phyloP scores from a whole-genome alignment of 345 rosid species.

The Hibiscus mutabilis region DNA sequence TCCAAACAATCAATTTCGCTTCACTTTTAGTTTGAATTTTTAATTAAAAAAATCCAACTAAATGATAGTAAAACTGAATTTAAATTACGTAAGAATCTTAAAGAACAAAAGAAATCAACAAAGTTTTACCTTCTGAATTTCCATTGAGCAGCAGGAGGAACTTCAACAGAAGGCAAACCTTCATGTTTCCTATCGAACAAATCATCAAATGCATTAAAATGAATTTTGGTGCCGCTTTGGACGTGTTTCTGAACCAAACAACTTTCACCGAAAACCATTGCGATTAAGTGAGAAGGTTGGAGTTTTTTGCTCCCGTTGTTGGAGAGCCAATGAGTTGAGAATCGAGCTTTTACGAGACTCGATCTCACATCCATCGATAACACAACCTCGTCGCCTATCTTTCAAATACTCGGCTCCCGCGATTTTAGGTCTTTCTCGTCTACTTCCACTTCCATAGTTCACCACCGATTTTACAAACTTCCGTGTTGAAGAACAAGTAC shows the following conservation, averaged over 20 bases:
- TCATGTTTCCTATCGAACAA: conserved; percentile 75
- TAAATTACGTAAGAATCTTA: neutral
- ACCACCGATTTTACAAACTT: conserved; percentile 33
- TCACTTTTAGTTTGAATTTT: neutral
- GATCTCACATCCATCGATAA: conserved; percentile 79
- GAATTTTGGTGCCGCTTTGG: conserved; percentile 47
- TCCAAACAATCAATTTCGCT: neutral
- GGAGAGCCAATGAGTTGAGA: conserved; percentile 56
- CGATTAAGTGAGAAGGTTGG: conserved; percentile 72
- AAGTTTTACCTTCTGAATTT: conserved; percentile 69
- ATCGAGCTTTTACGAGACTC: conserved; percentile 63
- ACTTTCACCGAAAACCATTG: conserved; percentile 90
- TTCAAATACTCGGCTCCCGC: conserved; percentile 62
- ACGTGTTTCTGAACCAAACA: conserved; percentile 54
- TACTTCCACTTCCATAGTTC: conserved; percentile 52
- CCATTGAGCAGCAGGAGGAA: conserved; percentile 93
- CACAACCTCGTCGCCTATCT: conserved; percentile 57
- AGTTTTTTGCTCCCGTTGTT: conserved; percentile 70
- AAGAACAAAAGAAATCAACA: neutral
- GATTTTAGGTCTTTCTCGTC: conserved; percentile 63
- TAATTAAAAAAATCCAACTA: too few species aligned
- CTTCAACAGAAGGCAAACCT: conserved; percentile 86
- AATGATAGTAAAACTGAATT: neutral
- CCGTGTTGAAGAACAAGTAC: neutral
- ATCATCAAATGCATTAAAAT: conserved; percentile 90